These are phyloP conservation scores for Pythium apleroticum DNA, from an alignment of 352 stramenopile species.

Conservation along the genomic window DNA sequence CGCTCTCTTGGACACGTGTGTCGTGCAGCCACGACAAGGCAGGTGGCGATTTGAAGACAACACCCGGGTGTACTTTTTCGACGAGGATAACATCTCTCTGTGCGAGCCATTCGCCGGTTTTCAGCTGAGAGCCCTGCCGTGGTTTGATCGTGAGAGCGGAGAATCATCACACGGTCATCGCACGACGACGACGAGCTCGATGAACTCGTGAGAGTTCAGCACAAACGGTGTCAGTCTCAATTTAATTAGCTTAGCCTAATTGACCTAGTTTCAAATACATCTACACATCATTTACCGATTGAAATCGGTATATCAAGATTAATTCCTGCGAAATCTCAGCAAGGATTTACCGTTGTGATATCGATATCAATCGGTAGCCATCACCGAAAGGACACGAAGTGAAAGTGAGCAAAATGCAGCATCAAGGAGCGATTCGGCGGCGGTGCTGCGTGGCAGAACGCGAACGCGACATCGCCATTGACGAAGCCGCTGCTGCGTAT, in stretches of 20 bases:
- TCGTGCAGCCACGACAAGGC: conserved; percentile 40
- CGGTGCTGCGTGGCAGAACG: conserved; percentile 12
- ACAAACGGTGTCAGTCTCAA: too few relatives aligned
- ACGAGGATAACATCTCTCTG: conserved; percentile 32
- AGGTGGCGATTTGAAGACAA: conserved; percentile 26
- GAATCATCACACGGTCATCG: too few relatives aligned
- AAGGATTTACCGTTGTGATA: not conserved
- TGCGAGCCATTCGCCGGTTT: conserved; percentile 20
- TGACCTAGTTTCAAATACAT: too few relatives aligned
- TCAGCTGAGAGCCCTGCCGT: not conserved
- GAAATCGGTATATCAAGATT: not conserved
- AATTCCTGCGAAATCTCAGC: not conserved
- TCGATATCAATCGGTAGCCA: not conserved
- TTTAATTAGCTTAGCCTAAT: not conserved
- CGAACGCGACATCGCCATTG: conserved; percentile 36
- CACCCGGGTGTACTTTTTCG: conserved; percentile 33
- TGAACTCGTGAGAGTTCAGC: too few relatives aligned
- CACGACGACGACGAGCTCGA: not conserved
- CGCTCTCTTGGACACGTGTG: conserved; percentile 34
- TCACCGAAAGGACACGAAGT: not conserved
- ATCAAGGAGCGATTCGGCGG: not conserved
- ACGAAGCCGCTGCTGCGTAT: conserved; percentile 32
- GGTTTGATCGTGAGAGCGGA: not conserved
- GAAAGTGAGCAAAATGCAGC: not conserved
- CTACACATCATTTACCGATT: too few relatives aligned